Percentiles rank a stretch among this genome's conserved stretches.
phyloP scores from a whole-genome alignment of 305 asterid species.

The Rubia balearica region DNA sequence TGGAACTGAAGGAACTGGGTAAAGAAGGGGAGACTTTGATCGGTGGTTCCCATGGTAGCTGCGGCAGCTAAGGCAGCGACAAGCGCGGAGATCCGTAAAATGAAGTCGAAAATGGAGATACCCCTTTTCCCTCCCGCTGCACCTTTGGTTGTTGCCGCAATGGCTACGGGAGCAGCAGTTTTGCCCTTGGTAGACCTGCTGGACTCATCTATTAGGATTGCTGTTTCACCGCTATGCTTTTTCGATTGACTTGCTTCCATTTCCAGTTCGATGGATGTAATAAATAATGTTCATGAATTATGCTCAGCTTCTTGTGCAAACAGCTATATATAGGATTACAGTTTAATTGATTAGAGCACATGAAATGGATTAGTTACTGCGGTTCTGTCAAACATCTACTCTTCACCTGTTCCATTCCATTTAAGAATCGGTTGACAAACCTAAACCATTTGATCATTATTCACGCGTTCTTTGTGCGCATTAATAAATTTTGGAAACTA shows the following conservation, averaged over 20 bases:
- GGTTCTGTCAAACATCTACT: not conserved
- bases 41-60: conserved; percentile 67
- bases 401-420: not conserved
- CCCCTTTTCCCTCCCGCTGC: conserved; percentile 46
- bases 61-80: conserved; percentile 56
- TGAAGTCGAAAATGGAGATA: conserved; percentile 54
- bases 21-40: conserved; percentile 71
- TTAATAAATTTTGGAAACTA: no score
- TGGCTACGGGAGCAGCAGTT: conserved; percentile 12
- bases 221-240: conserved; percentile 35
- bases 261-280: not conserved
- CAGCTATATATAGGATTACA: not conserved
- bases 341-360: not conserved
- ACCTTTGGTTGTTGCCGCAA: conserved; percentile 27
- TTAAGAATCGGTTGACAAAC: not conserved
- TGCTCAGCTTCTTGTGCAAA: not conserved
- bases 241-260: conserved; percentile 37
- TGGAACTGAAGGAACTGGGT: conserved; percentile 69
- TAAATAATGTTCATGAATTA: not conserved
- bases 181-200: conserved; percentile 37
- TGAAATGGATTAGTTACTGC: not conserved
- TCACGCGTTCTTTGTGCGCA: not conserved
- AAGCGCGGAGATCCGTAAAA: conserved; percentile 50
- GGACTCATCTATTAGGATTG: conserved; percentile 32
- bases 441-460: conserved; percentile 1